Evolutionary conservation across 805 yeast species (phyloP), one percentile per base, ranked within the genome.

Genomic region (Candida qinlingensis): DNA sequence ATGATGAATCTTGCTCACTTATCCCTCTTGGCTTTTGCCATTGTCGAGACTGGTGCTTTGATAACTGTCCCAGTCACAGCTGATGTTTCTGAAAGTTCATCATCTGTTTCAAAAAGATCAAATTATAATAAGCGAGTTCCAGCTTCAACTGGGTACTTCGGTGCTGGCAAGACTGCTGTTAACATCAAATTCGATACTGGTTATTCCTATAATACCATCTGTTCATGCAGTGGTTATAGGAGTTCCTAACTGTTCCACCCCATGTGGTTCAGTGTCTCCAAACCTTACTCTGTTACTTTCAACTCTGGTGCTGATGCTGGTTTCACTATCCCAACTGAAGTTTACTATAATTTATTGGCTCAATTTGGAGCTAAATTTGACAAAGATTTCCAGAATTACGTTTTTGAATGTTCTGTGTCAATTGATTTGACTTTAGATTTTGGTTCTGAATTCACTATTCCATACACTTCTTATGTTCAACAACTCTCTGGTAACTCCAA

Each of bases 231-330:
- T 31, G 34, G 34, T 10, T 31, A 31, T 10, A 31, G 34, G 9
- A 50, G 41, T 61, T 45, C 49, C 58, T 57, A 50, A 63, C 42
- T 10, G 55, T 38, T 33, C 53, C 52, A 29, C 54, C 53, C 47
- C 56, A 5, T 45, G 50, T 31, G 40, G 43, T 9, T 42, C 19
- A 9, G 53, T 10, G 39, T 43, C 29, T 44, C 49, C 44, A 53
- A 55, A 36, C 27, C 45, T 13, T 53, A 48, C 41, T 37, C 49
- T 9, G 36, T 53, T 26, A 37, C 54, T 7, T 51, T 55, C 46
- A 53, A 55, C 40, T 35, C 56, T 28, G 58, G 58, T 37, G 49
- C 58, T 13, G 40, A 44, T 30, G 39, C 36, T 12, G 58, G 56
- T n/a, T 44, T 53, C n/a, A 49, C 54, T 10, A 34, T 55, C 26